Evolutionary conservation across 2,329 filamentous ascomycete species (phyloP).

Genomic region (Biscogniauxia sp.): DNA sequence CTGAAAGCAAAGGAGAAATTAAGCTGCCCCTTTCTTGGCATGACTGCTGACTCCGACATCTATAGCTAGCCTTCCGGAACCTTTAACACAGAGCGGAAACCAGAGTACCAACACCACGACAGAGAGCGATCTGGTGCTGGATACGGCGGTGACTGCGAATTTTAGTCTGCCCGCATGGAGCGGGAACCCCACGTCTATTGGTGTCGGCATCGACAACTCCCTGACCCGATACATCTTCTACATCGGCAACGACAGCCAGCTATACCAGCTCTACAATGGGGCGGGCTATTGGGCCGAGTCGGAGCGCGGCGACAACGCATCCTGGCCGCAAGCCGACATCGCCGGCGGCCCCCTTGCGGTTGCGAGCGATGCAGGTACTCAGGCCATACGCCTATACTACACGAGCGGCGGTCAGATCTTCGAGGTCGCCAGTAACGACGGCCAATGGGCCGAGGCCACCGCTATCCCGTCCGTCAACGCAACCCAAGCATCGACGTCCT

Average conservation of each 20-base stretch:
- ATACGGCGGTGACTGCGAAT: slow-evolving; percentile 15
- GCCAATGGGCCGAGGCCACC: slow-evolving; percentile 30
- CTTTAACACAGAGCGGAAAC: slow-evolving; percentile 24
- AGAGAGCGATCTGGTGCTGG: slow-evolving; percentile 16
- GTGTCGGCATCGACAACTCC: slow-evolving; percentile 28
- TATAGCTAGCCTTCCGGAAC: slow-evolving; percentile 34
- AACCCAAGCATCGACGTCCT: slow-evolving; percentile 11
- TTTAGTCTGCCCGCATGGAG: slow-evolving; percentile 34
- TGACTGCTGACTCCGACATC: not conserved
- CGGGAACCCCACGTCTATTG: slow-evolving; percentile 29
- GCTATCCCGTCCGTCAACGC: slow-evolving; percentile 26
- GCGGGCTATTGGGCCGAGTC: slow-evolving; percentile 28
- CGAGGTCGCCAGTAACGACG: slow-evolving; percentile 31
- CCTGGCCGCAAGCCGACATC: slow-evolving; percentile 21
- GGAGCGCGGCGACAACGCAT: slow-evolving; percentile 11
- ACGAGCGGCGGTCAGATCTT: slow-evolving; percentile 29
- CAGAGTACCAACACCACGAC: slow-evolving; percentile 27
- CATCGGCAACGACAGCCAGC: slow-evolving; percentile 35
- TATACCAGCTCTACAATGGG: slow-evolving; percentile 32
- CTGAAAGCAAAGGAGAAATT: not conserved
- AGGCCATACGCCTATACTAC: slow-evolving; percentile 35
- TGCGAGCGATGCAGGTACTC: slow-evolving; percentile 25
- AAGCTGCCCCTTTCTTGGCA: not conserved
- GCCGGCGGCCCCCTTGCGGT: slow-evolving; percentile 32
- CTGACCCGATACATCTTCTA: slow-evolving; percentile 36